phyloP scores from a whole-genome alignment of 73 alveolate genomes.

The Tetrahymena malaccensis region DNA sequence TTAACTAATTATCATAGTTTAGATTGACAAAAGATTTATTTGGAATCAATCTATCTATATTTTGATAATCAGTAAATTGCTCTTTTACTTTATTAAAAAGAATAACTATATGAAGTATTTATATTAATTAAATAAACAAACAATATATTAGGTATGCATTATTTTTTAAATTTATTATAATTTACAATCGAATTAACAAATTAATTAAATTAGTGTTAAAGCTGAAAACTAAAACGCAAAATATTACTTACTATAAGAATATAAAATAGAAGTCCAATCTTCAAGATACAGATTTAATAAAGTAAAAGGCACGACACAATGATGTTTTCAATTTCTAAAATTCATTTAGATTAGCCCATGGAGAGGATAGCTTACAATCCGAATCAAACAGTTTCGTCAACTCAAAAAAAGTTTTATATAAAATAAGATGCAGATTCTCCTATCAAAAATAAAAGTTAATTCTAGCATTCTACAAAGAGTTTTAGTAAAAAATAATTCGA shows the following conservation, averaged over 20 bases:
- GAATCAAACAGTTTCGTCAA: not conserved
- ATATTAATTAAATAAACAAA: not conserved
- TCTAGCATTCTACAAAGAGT: not conserved
- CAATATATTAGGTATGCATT: not conserved
- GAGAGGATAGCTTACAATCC: not conserved
- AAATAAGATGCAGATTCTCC: not conserved
- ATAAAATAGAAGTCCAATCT: too few species aligned
- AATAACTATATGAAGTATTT: not conserved
- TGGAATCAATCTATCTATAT: too few species aligned
- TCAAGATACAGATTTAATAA: too few species aligned
- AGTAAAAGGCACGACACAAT: not conserved
- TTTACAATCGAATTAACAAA: not conserved
- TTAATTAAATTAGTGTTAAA: not conserved
- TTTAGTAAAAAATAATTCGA: not conserved
- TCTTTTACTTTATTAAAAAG: not conserved
- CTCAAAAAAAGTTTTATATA: not conserved
- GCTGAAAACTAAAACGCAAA: not conserved
- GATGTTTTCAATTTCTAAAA: not conserved
- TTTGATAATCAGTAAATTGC: not conserved
- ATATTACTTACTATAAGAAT: too few species aligned
- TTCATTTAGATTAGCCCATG: not conserved
- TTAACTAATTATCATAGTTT: not conserved
- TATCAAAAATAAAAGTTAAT: not conserved
- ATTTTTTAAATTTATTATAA: too few species aligned
- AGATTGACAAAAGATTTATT: not conserved